These are phyloP conservation scores for Epithemia pelagica DNA, from an alignment of 108 stramenopile genomes.

Conservation along the genomic window DNA sequence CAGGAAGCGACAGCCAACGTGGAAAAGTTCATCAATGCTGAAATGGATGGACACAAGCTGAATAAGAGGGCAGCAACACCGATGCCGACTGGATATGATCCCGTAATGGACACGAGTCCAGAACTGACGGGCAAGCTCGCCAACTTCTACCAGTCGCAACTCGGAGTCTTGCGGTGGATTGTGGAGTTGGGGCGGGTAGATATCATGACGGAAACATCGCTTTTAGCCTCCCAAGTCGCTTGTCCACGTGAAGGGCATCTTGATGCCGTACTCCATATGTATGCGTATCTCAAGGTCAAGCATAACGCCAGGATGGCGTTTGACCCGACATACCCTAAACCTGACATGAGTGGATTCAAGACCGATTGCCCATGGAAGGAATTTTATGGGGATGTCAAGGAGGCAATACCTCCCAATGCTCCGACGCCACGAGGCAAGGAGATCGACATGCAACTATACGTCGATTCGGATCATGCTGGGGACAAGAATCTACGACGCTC, in stretches of 20 bases:
- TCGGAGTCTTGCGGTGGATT: constrained; percentile 42
- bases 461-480: constrained; percentile 52
- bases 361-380: constrained; percentile 14
- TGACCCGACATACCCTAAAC: constrained; percentile 19
- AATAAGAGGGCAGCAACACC: constrained; percentile 16
- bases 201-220: constrained; percentile 24
- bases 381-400: constrained; percentile 20
- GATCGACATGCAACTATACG: constrained; percentile 21
- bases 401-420: constrained; percentile 23
- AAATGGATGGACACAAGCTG: constrained; percentile 8
- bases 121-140: constrained; percentile 7
- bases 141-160: constrained; percentile 21
- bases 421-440: constrained; percentile 24
- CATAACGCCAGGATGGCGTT: constrained; percentile 22
- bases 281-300: constrained; percentile 20
- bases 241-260: constrained; percentile 42
- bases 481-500: constrained; percentile 33
- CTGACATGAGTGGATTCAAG: background rate
- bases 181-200: constrained; percentile 41
- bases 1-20: constrained; percentile 26
- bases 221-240: constrained; percentile 23
- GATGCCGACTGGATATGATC: constrained; percentile 14
- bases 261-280: constrained; percentile 25
- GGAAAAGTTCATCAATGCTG: constrained; percentile 8
- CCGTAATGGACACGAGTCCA: constrained; percentile 16